Conservation (phyloP, 306 rosid genomes). For the Adenanthera pavonina region DNA sequence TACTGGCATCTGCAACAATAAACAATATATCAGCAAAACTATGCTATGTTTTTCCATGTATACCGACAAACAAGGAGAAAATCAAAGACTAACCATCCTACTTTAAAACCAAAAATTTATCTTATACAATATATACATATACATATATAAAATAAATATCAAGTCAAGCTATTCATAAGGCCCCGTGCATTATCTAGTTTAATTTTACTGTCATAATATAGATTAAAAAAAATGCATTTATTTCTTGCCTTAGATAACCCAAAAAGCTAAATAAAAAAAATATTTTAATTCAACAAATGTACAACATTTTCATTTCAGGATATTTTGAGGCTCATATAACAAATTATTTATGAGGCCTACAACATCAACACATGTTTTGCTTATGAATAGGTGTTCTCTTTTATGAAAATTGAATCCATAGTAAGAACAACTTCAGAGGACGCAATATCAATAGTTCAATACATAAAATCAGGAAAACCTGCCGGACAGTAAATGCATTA, state of each 20-base stretch:
- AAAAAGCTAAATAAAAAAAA: too few relatives aligned
- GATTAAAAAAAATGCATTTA: constrained; percentile 9
- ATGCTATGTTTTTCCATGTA: background rate
- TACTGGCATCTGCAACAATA: constrained; percentile 63
- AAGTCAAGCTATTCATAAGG: too few relatives aligned
- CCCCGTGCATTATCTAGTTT: background rate
- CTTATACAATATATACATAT: background rate
- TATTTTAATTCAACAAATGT: background rate
- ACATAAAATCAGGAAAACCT: background rate
- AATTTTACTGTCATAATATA: constrained; percentile 4
- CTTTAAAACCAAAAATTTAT: background rate
- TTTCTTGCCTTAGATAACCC: background rate
- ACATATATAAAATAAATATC: too few relatives aligned
- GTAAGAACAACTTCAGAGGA: background rate
- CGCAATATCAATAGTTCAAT: background rate
- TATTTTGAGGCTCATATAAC: background rate
- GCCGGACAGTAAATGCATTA: background rate
- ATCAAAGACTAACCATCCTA: constrained; percentile 22
- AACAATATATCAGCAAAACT: constrained; percentile 38
- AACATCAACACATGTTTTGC: constrained; percentile 3
- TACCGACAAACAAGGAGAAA: constrained; percentile 10
- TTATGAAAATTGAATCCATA: background rate
- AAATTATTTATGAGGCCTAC: background rate
- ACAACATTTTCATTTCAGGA: constrained; percentile 6
- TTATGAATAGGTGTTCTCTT: background rate